phyloP scores from a whole-genome alignment of 495 filamentous ascomycete genomes.

The Hamigera avellanea region DNA sequence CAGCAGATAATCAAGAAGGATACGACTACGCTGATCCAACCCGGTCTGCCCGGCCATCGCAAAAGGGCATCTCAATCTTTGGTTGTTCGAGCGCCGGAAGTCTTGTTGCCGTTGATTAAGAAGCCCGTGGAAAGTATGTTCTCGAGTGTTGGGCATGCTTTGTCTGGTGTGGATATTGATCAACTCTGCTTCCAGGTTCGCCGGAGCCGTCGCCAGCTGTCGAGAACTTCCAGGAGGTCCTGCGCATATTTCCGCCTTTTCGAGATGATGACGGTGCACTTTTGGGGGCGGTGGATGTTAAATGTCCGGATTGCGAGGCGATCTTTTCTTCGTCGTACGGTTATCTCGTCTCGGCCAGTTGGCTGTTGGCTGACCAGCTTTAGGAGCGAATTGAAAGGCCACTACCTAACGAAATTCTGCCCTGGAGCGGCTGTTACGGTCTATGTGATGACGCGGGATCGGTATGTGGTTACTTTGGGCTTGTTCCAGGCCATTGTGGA shows the following conservation, averaged over 20 bases:
- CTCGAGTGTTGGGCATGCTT: not conserved
- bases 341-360: not conserved
- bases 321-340: slow-evolving; percentile 15
- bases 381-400: slow-evolving; percentile 17
- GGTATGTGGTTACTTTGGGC: slow-evolving; percentile 5
- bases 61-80: slow-evolving; percentile 4
- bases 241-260: slow-evolving; percentile 17
- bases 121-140: slow-evolving; percentile 1
- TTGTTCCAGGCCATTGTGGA: too few species aligned
- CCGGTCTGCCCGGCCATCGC: not conserved
- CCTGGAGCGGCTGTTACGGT: slow-evolving; percentile 16
- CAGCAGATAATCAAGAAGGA: not conserved
- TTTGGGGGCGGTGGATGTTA: slow-evolving; percentile 12
- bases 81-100: not conserved
- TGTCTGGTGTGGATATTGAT: not conserved
- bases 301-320: slow-evolving; percentile 20
- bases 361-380: not conserved
- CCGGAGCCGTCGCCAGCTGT: slow-evolving; percentile 7
- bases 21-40: not conserved
- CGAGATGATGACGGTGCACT: slow-evolving; percentile 14
- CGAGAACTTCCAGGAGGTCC: slow-evolving; percentile 16
- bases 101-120: not conserved
- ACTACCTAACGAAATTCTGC: slow-evolving; percentile 18
- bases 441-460: slow-evolving; percentile 23
- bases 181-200: slow-evolving; percentile 1